Evolutionary conservation across 306 rosid species (phyloP), one percentile per base, ranked within the genome.

Genomic region (Adenanthera pavonina): DNA sequence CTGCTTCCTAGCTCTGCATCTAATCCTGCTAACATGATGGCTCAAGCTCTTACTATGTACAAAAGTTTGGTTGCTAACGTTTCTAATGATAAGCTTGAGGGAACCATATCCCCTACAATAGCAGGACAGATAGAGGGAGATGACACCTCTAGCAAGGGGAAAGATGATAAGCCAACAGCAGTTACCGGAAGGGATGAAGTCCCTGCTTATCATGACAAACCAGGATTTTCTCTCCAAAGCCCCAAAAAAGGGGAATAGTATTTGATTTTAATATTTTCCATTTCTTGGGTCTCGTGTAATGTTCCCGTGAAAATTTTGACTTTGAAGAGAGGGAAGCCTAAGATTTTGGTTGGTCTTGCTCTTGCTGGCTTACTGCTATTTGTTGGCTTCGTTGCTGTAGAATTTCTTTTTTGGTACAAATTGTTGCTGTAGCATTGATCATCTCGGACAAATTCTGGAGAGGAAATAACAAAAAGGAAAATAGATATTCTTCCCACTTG

Each of bases 1-100:
- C 85, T 95, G 88, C 97, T 95, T 81, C 99, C 99, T 41, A 93
- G 97, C 78, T 86, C 92, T 69, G 91, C 92, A 76, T 86, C 98
- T n/a, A 90, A 93, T 83, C 97, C 99, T 25, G 91, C 98, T 49
- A 86, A 84, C 86, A 89, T 92, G 98, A 93, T 95, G 92, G 92
- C 97, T 77, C 98, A 95, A 83, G 98, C 99, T 62, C 90, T 95
- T 66, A 84, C 93, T 4, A 91, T 93, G 88, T 95, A 93, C 80
- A 95, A 93, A 88, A 92, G 91, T 87, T 76, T 95, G 79, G 56
- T 92, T 35, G 95, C 88, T 61, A 88, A 90, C 53, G 89, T 72
- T 74, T 60, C 94, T 35, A 74, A 62, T 49, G 85, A 68, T 77
- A 83, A 71, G 73, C 78, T 10, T 30, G 68, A 60, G 73, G 82